Evolutionary conservation across 495 filamentous ascomycete species (phyloP), one percentile per base, ranked within the genome.

Genomic region (Thozetella sp.): DNA sequence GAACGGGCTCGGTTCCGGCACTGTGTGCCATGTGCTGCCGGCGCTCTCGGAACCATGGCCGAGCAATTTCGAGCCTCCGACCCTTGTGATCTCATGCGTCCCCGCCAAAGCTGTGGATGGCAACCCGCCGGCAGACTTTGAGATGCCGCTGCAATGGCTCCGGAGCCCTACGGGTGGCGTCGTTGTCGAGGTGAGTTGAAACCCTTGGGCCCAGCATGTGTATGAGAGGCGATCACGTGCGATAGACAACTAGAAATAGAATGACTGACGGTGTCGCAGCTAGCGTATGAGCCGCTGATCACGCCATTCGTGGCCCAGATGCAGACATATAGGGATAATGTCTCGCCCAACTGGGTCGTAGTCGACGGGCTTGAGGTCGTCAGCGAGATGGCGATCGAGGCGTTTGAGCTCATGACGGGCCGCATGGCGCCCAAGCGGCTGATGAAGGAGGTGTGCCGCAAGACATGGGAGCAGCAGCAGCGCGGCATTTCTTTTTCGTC

Each of bases 381-480:
- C 0, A 83, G 85, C 1, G 91, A 95, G 68, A 91, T 92, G 76
- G 91, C 89, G 1, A 92, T 90, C 70, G 90, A 91, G 24, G 90
- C 91, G 50, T 93, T 93, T 67, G 91, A 93, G 70, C 72, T 93
- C 50, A 90, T 93, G 79, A 91, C 90, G 2, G 91, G 90, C n/a
- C 80, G 91, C 22, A 86, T 90, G 73, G 91, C 91, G 17, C 91
- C 91, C 2, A 83, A 88, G 40, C 77, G 84, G 51, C 60, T 90
- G 22, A 95, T 95, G 91, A 83, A 88, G 60, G 70, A 70, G 53
- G 70, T 80, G 19, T 78, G 78, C 50, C 66, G 78, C 48, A 68
- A 71, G 54, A 73, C 68, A 0, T 77, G 75, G 75, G 72, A 74
- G 59, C 66, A 63, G 46, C 76, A 78, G 43, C 64, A 70, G 52